Conservation (phyloP, 805 yeast genomes). For the Lachancea sp. region DNA sequence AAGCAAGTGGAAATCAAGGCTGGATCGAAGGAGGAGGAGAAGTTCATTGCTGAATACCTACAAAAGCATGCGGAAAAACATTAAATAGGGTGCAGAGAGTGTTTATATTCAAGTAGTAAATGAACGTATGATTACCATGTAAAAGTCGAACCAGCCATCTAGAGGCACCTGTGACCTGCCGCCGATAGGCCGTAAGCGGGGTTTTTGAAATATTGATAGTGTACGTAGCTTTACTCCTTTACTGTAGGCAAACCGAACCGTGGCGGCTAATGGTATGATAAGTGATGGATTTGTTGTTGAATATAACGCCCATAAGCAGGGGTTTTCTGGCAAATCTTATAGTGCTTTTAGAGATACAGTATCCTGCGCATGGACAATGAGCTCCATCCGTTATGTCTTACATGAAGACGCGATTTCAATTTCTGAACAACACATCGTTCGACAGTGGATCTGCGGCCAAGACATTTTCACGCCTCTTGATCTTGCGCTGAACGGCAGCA, state of each 20-base stretch:
- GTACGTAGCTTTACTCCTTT: neutral
- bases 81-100: conserved; percentile 11
- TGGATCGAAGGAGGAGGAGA: conserved; percentile 79
- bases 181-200: neutral
- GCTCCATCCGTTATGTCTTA: no score
- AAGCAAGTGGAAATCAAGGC: conserved; percentile 67
- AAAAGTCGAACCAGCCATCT: neutral
- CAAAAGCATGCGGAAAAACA: conserved; percentile 35
- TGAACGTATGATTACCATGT: neutral
- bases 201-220: neutral
- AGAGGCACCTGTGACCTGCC: neutral
- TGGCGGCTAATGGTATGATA: no score
- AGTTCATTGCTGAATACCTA: conserved; percentile 71
- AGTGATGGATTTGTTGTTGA: no score
- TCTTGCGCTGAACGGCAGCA: conserved; percentile 68
- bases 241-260: no score
- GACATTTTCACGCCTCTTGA: conserved; percentile 68
- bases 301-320: no score
- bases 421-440: conserved; percentile 65
- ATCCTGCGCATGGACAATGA: no score
- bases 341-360: no score
- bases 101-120: conserved; percentile 1
- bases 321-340: no score
- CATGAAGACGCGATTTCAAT: no score
- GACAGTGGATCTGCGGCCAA: conserved; percentile 77